These are phyloP conservation scores for Biscogniauxia sp. DNA, from an alignment of 2,329 filamentous ascomycete genomes.

Conservation along the genomic window DNA sequence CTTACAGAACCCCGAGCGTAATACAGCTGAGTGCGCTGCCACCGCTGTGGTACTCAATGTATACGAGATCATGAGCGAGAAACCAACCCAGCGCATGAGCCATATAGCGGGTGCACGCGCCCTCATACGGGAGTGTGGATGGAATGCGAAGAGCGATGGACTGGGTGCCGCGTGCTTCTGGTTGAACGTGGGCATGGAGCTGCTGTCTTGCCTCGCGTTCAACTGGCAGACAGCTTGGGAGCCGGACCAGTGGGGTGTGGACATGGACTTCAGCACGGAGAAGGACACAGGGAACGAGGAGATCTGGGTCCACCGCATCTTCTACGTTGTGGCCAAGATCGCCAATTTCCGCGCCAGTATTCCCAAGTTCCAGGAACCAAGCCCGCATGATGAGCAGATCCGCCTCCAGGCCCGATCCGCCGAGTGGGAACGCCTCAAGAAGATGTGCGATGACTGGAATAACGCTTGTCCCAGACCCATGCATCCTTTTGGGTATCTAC, in stretches of 20 bases:
- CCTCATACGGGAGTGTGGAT: conserved; percentile 84
- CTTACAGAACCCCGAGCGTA: conserved; percentile 79
- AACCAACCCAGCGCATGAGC: conserved; percentile 76
- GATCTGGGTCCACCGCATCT: conserved; percentile 81
- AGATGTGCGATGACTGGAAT: conserved; percentile 82
- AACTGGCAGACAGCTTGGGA: conserved; percentile 88
- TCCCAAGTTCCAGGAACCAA: conserved; percentile 57
- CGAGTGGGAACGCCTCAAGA: conserved; percentile 79
- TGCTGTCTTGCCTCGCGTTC: conserved; percentile 83
- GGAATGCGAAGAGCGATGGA: conserved; percentile 76
- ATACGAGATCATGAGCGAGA: conserved; percentile 89
- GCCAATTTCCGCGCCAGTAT: conserved; percentile 77
- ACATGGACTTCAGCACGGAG: conserved; percentile 62
- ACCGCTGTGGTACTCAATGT: conserved; percentile 87
- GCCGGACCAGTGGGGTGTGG: conserved; percentile 84
- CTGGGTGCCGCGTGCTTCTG: conserved; percentile 90
- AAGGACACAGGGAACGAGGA: conserved; percentile 63
- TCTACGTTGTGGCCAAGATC: conserved; percentile 85
- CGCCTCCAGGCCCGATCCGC: conserved; percentile 62
- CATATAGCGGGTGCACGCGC: conserved; percentile 84
- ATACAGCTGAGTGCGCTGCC: conserved; percentile 80
- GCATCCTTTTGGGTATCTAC: conserved; percentile 78
- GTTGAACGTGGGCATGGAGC: conserved; percentile 87
- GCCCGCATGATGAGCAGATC: conserved; percentile 61
- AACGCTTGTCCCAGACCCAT: conserved; percentile 77